phyloP scores from a whole-genome alignment of 148 eudicot genomes.

The Limonium bicolor region DNA sequence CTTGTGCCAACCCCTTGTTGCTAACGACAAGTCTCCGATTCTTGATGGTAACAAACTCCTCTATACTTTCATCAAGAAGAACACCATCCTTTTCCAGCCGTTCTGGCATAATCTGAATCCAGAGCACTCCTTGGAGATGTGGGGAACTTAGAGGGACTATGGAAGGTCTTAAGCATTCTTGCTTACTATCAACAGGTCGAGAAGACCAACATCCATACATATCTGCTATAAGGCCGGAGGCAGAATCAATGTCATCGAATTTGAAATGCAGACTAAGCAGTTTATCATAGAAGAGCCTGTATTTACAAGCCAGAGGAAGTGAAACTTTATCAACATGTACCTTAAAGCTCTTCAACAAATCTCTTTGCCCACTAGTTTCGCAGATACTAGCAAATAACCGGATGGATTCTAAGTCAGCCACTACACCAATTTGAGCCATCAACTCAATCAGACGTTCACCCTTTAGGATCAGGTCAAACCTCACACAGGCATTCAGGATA shows the following conservation, averaged over 20 bases:
- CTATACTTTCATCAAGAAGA: constrained; percentile 23
- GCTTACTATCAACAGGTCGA: constrained; percentile 11
- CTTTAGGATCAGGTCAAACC: constrained; percentile 36
- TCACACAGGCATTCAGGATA: constrained; percentile 68
- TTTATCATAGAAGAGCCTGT: constrained; percentile 50
- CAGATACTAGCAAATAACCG: constrained; percentile 38
- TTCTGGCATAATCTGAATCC: constrained; percentile 45
- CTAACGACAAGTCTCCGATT: constrained; percentile 41
- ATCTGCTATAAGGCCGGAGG: constrained; percentile 39
- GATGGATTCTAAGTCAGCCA: constrained; percentile 61
- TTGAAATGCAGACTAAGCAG: constrained; percentile 58
- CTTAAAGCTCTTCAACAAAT: constrained; percentile 64
- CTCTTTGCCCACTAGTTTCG: constrained; percentile 63
- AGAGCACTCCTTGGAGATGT: constrained; percentile 43
- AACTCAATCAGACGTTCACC: constrained; percentile 56
- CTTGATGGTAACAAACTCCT: constrained; percentile 25
- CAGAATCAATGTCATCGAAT: constrained; percentile 62
- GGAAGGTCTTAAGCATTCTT: constrained; percentile 23
- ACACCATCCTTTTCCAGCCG: constrained; percentile 35
- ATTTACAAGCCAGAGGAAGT: constrained; percentile 24
- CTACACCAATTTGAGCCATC: constrained; percentile 49
- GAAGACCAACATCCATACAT: constrained; percentile 21
- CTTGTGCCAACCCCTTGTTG: constrained; percentile 50
- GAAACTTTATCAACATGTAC: constrained; percentile 39
- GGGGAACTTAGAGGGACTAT: constrained; percentile 49